phyloP scores from a whole-genome alignment of 1,284 basidiomycete species.

The Moniliophthora roreri region DNA sequence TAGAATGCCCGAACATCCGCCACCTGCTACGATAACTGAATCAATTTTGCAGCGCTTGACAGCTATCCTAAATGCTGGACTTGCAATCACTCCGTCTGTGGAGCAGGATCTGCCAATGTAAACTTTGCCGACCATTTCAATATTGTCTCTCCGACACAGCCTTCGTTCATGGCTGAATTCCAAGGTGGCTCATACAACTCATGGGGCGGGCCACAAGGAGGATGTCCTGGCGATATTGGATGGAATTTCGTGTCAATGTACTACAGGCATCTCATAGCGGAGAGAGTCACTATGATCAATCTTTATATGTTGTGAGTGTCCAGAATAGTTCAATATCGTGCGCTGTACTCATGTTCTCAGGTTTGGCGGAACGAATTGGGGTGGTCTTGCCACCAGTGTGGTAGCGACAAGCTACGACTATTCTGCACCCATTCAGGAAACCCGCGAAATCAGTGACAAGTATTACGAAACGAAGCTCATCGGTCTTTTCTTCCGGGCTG shows the following conservation, averaged over 20 bases:
- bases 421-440: conserved; percentile 9
- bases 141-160: conserved; percentile 10
- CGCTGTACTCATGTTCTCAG: neutral
- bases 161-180: conserved; percentile 27
- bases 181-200: conserved; percentile 48
- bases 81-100: conserved; percentile 15
- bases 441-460: conserved; percentile 7
- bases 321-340: neutral
- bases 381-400: conserved; percentile 15
- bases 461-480: conserved; percentile 11
- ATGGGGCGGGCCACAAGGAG: conserved; percentile 6
- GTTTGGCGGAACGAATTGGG: conserved; percentile 11
- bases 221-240: neutral
- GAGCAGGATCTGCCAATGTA: neutral
- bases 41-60: conserved; percentile 10
- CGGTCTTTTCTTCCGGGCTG: conserved; percentile 9
- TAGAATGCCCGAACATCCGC: neutral
- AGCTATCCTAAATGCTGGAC: conserved; percentile 17
- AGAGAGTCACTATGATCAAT: conserved; percentile 10
- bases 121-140: conserved; percentile 14
- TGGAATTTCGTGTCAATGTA: conserved; percentile 5
- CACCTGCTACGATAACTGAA: neutral
- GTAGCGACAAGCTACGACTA: conserved; percentile 11
- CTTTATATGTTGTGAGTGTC: conserved; percentile 6
- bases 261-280: conserved; percentile 4